phyloP scores from a whole-genome alignment of 306 rosid species.

The Pachyrhizus erosus region DNA sequence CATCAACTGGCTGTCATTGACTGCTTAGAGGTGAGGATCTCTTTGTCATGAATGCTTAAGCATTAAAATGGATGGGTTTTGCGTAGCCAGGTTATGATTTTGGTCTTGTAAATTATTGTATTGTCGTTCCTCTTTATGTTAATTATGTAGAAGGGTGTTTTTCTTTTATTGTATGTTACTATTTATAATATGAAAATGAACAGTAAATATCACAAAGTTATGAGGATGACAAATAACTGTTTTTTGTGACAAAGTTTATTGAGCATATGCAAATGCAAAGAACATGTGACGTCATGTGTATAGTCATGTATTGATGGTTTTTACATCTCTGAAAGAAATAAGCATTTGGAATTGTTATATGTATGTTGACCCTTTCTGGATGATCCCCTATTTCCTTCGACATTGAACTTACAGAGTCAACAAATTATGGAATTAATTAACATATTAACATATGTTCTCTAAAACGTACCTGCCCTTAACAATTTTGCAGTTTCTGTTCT shows the following conservation, averaged over 20 bases:
- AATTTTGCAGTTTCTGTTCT: background rate
- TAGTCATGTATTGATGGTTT: background rate
- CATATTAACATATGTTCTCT: background rate
- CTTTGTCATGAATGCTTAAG: slow-evolving; percentile 30
- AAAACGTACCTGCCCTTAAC: background rate
- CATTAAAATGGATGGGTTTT: slow-evolving; percentile 23
- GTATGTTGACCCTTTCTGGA: background rate
- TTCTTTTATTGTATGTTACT: background rate
- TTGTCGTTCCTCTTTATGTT: slow-evolving; percentile 4
- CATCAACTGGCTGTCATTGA: slow-evolving; percentile 98
- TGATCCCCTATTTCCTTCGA: background rate
- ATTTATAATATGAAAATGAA: slow-evolving; percentile 1
- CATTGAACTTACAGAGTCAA: background rate
- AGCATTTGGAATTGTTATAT: background rate
- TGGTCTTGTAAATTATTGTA: background rate
- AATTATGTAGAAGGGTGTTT: background rate
- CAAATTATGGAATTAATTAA: background rate
- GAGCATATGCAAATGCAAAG: background rate
- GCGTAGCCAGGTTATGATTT: background rate
- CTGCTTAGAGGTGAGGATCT: slow-evolving; percentile 85
- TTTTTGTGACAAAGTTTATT: background rate
- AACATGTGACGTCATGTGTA: background rate
- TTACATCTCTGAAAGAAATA: background rate
- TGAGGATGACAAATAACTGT: slow-evolving; percentile 2
- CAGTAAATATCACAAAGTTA: background rate